Evolutionary conservation across 2,329 filamentous ascomycete species (phyloP), one percentile per base, ranked within the genome.

Genomic region (Aspergillus floridensis): DNA sequence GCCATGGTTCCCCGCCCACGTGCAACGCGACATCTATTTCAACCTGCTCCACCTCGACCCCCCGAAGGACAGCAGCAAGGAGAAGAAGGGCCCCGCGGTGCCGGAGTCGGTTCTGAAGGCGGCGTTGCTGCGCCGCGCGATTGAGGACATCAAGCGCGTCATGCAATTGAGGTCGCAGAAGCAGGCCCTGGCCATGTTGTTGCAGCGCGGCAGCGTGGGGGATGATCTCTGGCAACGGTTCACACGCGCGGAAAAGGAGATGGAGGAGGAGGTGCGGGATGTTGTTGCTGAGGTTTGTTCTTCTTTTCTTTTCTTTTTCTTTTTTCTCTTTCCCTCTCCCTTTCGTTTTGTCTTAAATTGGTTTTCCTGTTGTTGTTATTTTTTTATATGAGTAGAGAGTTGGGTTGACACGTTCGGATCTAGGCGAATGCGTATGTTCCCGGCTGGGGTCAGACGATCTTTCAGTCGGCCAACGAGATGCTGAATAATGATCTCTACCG

Each of bases 381-480:
- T 10, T 29, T 29, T 8, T 8, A 2, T 8, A 29, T 10, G 26
- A 29, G 2, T 8, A 8, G 26, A 29, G 26, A 29, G 26, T 29
- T 8, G 7, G 26, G 26, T 29, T 29, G 26, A 29, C 26, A 29
- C 26, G 26, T 29, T 29, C 26, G 26, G 5, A 29, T 46, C 41
- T 50, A 97, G 92, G 95, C 96, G 69, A 98, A 98, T 74, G 92
- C 90, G 21, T 89, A 97, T 64, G 84, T 86, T 1, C 88, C 91
- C 52, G 88, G 89, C 75, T 99, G 95, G 95, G 95, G 95, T 62
- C 88, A 95, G 73, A 87, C 86, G 58, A 98, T 99, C 75, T 99
- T 99, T 84, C 95, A 99, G 77, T 93, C 91, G 49, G 95, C 95
- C 57, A 96, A 96, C 77, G 95, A 99, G 77, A 97, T 99, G 77